Percentiles rank a stretch among this genome's conserved stretches.
phyloP scores from a whole-genome alignment of 768 basidiomycete genomes.

The Pulveroboletus sp. region DNA sequence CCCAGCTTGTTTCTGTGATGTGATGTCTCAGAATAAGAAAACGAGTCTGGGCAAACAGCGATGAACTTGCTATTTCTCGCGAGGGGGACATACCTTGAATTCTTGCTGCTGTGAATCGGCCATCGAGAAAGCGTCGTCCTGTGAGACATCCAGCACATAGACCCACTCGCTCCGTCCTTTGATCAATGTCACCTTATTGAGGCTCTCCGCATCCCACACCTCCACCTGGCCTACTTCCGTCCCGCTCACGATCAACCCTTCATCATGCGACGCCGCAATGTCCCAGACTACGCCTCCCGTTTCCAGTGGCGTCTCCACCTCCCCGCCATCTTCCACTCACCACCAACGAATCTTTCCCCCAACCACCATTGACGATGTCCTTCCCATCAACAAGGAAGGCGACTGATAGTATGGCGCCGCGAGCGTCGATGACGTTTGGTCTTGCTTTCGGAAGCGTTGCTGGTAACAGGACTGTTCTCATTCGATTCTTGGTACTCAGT shows the following conservation, averaged over 20 bases:
- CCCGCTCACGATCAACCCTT: background rate
- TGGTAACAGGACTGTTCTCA: background rate
- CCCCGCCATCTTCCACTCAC: background rate
- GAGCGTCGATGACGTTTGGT: background rate
- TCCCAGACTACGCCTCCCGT: no score
- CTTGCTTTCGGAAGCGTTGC: background rate
- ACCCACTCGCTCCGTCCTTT: background rate
- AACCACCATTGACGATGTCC: background rate
- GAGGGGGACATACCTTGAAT: background rate
- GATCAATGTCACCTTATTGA: background rate
- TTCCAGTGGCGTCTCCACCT: background rate
- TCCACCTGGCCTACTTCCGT: background rate
- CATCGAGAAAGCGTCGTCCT: background rate
- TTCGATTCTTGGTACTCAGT: background rate
- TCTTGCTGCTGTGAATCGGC: background rate
- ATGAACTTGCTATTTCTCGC: no score
- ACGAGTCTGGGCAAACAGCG: no score
- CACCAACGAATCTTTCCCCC: background rate
- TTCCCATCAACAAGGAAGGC: background rate
- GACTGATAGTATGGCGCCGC: background rate
- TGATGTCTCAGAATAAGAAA: no score
- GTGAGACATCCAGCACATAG: background rate
- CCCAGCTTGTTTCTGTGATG: no score
- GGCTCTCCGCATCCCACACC: background rate
- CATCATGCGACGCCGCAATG: background rate